Conservation (phyloP, 306 rosid species). For the Quercus ilex region DNA sequence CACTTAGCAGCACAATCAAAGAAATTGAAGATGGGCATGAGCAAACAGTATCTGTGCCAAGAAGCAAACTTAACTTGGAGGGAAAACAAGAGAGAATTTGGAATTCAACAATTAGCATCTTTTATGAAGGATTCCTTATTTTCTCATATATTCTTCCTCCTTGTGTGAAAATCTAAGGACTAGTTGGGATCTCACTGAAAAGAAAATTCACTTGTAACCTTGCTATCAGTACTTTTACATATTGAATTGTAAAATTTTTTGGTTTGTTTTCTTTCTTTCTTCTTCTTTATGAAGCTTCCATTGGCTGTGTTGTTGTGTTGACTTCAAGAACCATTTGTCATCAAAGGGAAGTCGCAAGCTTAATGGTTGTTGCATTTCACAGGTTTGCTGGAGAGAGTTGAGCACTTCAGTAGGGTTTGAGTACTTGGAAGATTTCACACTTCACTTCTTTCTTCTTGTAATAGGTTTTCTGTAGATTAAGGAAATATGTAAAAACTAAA, state of each 20-base stretch:
- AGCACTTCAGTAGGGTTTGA: conserved; percentile 23
- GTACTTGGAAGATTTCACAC: conserved; percentile 19
- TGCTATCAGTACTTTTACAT: not conserved
- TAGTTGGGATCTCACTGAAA: conserved; percentile 15
- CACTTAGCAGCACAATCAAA: not conserved
- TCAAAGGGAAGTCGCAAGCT: not conserved
- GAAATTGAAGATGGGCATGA: not conserved
- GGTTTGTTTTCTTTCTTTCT: not conserved
- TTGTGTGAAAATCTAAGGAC: not conserved
- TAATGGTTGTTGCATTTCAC: conserved; percentile 29
- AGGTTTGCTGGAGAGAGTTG: conserved; percentile 38
- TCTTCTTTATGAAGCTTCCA: not conserved
- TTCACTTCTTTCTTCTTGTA: not conserved
- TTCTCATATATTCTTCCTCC: not conserved
- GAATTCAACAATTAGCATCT: not conserved
- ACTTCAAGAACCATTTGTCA: not conserved
- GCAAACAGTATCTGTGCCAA: not conserved
- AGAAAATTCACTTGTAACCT: conserved; percentile 8
- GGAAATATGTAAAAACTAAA: too few relatives aligned
- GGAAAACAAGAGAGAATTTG: too few relatives aligned
- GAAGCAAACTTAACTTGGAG: not conserved
- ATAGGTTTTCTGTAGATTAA: too few relatives aligned
- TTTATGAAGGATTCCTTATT: not conserved
- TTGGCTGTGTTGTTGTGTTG: not conserved
- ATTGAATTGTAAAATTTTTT: conserved; percentile 10